A percentile compares a stretch with the other conserved stretches of the same genome.
Conservation (phyloP, 192 early-diverging fungal genomes). For the Dispira parvispora region DNA sequence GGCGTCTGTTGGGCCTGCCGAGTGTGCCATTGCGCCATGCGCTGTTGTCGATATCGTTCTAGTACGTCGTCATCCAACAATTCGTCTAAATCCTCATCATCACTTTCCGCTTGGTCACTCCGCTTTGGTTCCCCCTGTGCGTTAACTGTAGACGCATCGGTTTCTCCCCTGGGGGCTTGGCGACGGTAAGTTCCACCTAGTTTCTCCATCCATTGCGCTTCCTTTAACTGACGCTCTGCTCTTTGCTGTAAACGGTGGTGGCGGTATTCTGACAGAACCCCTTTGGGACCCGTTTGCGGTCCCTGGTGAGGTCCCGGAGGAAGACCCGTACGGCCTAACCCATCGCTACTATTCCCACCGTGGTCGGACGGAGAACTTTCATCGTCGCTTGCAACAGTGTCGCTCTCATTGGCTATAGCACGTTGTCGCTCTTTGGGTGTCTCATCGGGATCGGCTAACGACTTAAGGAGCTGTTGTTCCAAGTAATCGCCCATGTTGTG, state of each 20-base stretch:
- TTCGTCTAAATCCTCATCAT: conserved; percentile 2
- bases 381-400: background rate
- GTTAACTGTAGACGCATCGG: background rate
- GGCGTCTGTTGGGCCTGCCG: background rate
- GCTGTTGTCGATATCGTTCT: background rate
- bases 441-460: background rate
- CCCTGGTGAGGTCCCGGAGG: background rate
- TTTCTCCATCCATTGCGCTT: background rate
- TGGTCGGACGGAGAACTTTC: background rate
- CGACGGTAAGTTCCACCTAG: background rate
- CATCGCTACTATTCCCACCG: background rate
- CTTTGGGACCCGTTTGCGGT: conserved; percentile 9
- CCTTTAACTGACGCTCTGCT: background rate
- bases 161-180: background rate
- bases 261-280: background rate
- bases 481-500: background rate
- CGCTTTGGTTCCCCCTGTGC: background rate
- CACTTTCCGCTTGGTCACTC: background rate
- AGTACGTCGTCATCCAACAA: conserved; percentile 4
- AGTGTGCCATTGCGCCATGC: background rate
- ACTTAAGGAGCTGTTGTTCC: background rate
- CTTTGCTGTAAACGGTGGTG: background rate
- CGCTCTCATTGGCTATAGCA: background rate
- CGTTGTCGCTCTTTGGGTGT: background rate
- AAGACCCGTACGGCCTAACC: background rate